Conservation (phyloP, 805 yeast species). For the Candida lessepsii region DNA sequence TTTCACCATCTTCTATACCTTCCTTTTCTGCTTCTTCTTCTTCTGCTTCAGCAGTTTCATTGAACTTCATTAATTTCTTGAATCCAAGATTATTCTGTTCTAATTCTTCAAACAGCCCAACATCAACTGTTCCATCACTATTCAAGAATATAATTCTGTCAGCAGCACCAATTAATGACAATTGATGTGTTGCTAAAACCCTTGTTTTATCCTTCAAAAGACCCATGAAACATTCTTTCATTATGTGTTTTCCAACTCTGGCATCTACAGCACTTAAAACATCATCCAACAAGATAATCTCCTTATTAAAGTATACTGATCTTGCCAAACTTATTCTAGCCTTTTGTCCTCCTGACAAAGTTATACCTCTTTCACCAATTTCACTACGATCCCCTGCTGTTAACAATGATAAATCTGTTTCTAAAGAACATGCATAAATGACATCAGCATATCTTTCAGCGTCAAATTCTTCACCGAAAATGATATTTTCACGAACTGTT, state of each 20-base stretch:
- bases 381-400: conserved; percentile 36
- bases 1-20: conserved; percentile 16
- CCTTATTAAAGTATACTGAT: conserved; percentile 31
- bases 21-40: no score
- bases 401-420: conserved; percentile 28
- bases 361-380: conserved; percentile 38
- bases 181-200: conserved; percentile 37
- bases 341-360: conserved; percentile 39
- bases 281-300: conserved; percentile 33
- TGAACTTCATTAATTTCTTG: conserved; percentile 26
- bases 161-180: conserved; percentile 31
- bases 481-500: conserved; percentile 31
- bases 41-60: conserved; percentile 15
- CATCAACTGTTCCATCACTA: conserved; percentile 29
- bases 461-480: conserved; percentile 27
- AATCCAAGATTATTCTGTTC: conserved; percentile 23
- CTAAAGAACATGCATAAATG: conserved; percentile 28
- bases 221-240: conserved; percentile 29
- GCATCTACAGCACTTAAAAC: conserved; percentile 40
- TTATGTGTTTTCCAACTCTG: conserved; percentile 35
- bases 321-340: conserved; percentile 36
- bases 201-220: conserved; percentile 28
- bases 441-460: conserved; percentile 24
- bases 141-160: conserved; percentile 30
- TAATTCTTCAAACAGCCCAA: conserved; percentile 30